Evolutionary conservation across 805 yeast species (phyloP), one percentile per base, ranked within the genome.

Genomic region (Isabelozyma pseudorhagii): DNA sequence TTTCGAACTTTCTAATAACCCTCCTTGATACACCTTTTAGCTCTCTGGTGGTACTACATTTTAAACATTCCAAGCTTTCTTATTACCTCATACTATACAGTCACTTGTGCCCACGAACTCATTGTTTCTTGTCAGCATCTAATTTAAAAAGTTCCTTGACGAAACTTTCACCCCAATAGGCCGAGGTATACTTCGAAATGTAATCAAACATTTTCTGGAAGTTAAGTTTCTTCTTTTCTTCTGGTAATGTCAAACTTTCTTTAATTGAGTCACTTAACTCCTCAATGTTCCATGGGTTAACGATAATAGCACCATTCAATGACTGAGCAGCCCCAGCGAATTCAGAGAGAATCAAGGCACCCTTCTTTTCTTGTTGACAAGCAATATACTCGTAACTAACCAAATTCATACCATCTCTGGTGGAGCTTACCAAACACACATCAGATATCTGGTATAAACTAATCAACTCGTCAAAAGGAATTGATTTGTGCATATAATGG

Each of bases 321-420:
- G 96, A 87, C 71, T 94, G 99, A 0, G 99, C 98, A n/a, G 99
- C 99, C 45, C 99, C 99, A 0, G 99, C 94, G 71, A 94, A 94
- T 71, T 94, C 99, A 40, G 96, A 86, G 54, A 94, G 68, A 45
- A 94, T 88, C 57, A 94, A 76, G 3, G 91, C 83, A 8, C 99
- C 99, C 54, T 90, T 84, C 53, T 83, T 83, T 44, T 85, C 84
- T 54, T 84, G 80, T 69, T 94, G 99, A 63, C 98, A 93, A 0
- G 98, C 97, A 60, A 94, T 90, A 68, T 94, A 94, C 71, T 94
- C 99, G 66, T 90, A 96, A 47, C 93, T 83, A 42, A 96, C 99
- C 61, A 94, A 79, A 66, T 94, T 94, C 99, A 94, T 94, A 59
- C 99, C 99, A 66, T 94, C 99, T 63, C 99, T 81, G 0, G 99